These are phyloP conservation scores for Xylaria sp. DNA, from an alignment of 495 filamentous ascomycete genomes.

Conservation along the genomic window DNA sequence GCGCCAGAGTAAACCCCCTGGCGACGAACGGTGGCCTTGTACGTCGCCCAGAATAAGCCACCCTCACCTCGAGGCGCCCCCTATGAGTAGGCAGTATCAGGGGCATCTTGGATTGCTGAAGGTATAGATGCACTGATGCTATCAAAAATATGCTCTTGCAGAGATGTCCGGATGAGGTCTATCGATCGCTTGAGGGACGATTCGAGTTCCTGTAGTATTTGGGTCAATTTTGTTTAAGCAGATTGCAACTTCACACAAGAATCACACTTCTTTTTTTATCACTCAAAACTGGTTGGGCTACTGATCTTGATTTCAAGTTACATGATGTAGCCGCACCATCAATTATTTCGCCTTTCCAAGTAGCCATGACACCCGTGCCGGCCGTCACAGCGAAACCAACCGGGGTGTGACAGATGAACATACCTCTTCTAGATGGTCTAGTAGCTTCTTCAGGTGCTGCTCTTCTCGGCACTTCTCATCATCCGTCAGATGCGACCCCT, in stretches of 20 bases:
- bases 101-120: constrained; percentile 47
- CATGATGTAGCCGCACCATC: neutral
- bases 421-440: constrained; percentile 57
- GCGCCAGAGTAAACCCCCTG: constrained; percentile 45
- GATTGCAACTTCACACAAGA: neutral
- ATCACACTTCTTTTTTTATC: neutral
- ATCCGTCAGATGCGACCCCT: constrained; percentile 48
- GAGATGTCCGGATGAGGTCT: constrained; percentile 44
- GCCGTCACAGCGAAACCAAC: constrained; percentile 14
- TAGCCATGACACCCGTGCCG: constrained; percentile 42
- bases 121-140: constrained; percentile 48
- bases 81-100: constrained; percentile 56
- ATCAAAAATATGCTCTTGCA: constrained; percentile 55
- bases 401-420: constrained; percentile 27
- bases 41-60: constrained; percentile 63
- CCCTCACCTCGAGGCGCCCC: constrained; percentile 52
- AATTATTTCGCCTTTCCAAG: neutral
- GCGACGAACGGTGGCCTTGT: constrained; percentile 66
- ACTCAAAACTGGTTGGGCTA: neutral
- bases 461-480: constrained; percentile 51
- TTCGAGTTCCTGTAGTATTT: constrained; percentile 10
- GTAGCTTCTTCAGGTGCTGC: constrained; percentile 46
- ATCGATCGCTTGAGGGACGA: constrained; percentile 43
- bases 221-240: constrained; percentile 2
- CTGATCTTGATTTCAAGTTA: constrained; percentile 4